These are phyloP conservation scores for Fusarium foetens DNA, from an alignment of 2,329 filamentous ascomycete genomes.

Conservation along the genomic window DNA sequence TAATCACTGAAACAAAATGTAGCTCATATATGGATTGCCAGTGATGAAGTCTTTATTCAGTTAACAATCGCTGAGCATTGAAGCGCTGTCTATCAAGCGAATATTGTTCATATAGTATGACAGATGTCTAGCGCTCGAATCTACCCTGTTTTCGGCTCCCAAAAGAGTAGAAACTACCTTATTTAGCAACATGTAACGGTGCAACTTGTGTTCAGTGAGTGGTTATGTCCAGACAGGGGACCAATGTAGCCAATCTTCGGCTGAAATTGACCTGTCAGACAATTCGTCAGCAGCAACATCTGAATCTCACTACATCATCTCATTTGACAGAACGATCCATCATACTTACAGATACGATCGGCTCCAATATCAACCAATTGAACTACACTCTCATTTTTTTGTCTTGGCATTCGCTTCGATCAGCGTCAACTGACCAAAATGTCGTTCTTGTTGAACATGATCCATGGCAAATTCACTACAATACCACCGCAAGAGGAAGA, in stretches of 20 bases:
- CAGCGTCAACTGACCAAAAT: neutral
- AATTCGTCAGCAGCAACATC: neutral
- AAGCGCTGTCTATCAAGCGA: neutral
- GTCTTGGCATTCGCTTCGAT: neutral
- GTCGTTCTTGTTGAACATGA: slow-evolving; percentile 12
- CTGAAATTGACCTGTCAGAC: neutral
- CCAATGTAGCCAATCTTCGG: neutral
- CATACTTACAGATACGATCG: neutral
- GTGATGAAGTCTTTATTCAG: neutral
- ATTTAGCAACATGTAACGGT: neutral
- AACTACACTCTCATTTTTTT: neutral
- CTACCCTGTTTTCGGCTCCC: neutral
- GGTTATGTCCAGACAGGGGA: neutral
- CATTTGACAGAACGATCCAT: neutral
- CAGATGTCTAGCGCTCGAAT: neutral
- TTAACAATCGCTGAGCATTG: neutral
- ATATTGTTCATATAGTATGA: neutral
- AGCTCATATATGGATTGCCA: too few species aligned
- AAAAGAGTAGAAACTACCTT: neutral
- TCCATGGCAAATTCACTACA: slow-evolving; percentile 31
- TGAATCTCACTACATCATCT: neutral
- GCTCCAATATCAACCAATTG: neutral
- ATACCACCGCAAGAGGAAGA: slow-evolving; percentile 48
- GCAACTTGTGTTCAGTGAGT: neutral
- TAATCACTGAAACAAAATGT: neutral